Evolutionary conservation across 495 filamentous ascomycete species (phyloP).

Genomic region (Elaphomyces granulatus): DNA sequence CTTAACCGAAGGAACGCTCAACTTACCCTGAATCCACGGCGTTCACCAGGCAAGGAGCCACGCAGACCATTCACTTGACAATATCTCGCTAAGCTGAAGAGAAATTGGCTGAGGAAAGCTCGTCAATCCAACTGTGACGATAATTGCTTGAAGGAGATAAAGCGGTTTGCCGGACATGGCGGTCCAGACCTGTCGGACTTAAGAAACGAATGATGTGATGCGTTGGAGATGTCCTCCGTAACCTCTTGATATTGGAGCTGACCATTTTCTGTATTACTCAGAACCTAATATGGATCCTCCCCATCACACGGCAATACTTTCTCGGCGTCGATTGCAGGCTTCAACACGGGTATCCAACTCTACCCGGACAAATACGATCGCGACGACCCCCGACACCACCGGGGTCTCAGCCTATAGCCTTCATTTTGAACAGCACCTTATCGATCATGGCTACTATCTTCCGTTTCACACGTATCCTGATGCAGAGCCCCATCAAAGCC

Average conservation of each 20-base stretch:
- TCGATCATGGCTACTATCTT: conserved; percentile 19
- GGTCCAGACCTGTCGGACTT: conserved; percentile 15
- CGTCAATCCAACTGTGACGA: conserved; percentile 2
- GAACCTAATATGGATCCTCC: too few relatives aligned
- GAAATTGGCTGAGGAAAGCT: conserved; percentile 2
- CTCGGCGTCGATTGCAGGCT: too few relatives aligned
- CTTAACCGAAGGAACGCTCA: conserved; percentile 14
- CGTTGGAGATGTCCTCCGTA: too few relatives aligned
- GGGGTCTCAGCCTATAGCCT: conserved; percentile 15
- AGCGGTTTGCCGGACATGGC: conserved; percentile 12
- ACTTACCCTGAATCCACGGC: conserved; percentile 1
- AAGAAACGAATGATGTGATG: too few relatives aligned
- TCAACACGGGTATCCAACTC: too few relatives aligned
- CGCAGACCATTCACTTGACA: conserved; percentile 10
- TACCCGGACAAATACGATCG: too few relatives aligned
- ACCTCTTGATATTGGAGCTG: too few relatives aligned
- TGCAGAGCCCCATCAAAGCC: conserved; percentile 5
- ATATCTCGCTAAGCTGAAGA: conserved; percentile 9
- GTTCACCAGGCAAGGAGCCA: conserved; percentile 5
- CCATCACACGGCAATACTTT: too few relatives aligned
- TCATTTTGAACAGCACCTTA: conserved; percentile 22
- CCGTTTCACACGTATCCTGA: conserved; percentile 7
- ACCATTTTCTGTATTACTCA: too few relatives aligned
- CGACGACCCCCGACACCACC: too few relatives aligned
- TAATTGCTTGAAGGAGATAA: conserved; percentile 9